phyloP scores from a whole-genome alignment of 495 filamentous ascomycete genomes.

The Penicillium macrosclerotiorum region DNA sequence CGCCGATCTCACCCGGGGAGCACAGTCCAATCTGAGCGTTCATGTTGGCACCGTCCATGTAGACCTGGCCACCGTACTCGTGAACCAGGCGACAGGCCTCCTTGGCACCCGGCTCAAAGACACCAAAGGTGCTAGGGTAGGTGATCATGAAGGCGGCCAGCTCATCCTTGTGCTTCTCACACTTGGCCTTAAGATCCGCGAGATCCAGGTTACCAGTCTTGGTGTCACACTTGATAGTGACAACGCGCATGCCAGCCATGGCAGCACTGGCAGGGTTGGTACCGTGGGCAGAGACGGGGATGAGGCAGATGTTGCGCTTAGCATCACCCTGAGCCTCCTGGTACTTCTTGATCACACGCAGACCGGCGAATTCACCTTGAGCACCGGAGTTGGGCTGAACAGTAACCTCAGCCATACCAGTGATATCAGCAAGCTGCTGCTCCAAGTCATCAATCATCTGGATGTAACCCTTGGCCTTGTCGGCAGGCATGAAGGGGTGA shows the following conservation, averaged over 20 bases:
- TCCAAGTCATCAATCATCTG: constrained; percentile 70
- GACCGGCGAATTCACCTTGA: constrained; percentile 92
- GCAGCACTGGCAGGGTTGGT: constrained; percentile 96
- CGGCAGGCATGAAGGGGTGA: constrained; percentile 73
- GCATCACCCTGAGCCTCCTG: constrained; percentile 62
- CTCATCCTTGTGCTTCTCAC: constrained; percentile 79
- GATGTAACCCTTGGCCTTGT: constrained; percentile 66
- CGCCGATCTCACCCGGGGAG: constrained; percentile 94
- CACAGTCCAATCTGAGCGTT: constrained; percentile 98
- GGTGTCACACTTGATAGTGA: constrained; percentile 87
- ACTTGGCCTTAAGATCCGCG: constrained; percentile 80
- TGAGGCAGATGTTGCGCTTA: constrained; percentile 90
- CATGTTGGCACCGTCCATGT: constrained; percentile 99
- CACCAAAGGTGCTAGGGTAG: constrained; percentile 95
- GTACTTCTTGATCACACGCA: constrained; percentile 89
- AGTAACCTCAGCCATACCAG: constrained; percentile 86
- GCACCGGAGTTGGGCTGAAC: constrained; percentile 97
- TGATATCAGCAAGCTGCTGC: constrained; percentile 77
- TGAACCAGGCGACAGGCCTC: constrained; percentile 85
- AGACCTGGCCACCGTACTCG: constrained; percentile 87
- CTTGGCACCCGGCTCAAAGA: constrained; percentile 91
- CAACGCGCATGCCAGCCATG: constrained; percentile 97
- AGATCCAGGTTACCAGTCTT: constrained; percentile 91
- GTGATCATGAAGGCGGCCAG: constrained; percentile 98
- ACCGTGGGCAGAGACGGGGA: constrained; percentile 94